Evolutionary conservation across 2,329 filamentous ascomycete species (phyloP).

Genomic region (Didymella exigua): DNA sequence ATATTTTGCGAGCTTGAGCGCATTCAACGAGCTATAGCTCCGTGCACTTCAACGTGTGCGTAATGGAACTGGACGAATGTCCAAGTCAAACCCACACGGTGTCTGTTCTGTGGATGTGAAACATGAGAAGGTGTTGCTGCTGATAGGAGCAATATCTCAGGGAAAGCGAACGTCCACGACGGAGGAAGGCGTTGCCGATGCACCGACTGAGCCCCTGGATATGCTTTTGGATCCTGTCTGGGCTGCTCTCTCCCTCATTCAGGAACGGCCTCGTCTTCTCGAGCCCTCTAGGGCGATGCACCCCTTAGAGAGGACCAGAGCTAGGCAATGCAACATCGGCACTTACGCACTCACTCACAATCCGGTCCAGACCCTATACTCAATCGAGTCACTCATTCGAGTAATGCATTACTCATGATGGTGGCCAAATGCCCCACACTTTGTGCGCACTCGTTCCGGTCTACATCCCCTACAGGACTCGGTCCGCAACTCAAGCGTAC

Average conservation of each 20-base stretch:
- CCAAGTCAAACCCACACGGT: neutral
- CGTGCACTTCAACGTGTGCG: constrained; percentile 18
- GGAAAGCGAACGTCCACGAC: neutral
- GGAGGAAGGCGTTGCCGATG: neutral
- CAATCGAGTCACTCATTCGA: neutral
- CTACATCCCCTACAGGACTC: neutral
- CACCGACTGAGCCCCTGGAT: neutral
- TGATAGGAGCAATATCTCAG: neutral
- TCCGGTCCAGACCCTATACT: neutral
- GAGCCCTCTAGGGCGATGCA: neutral
- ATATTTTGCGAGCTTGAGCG: constrained; percentile 7
- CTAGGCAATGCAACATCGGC: neutral
- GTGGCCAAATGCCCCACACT: neutral
- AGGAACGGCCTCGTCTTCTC: no score
- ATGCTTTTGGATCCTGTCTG: neutral
- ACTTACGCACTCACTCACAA: neutral
- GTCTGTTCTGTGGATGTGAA: neutral
- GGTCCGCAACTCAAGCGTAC: neutral
- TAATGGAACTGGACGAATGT: constrained; percentile 2
- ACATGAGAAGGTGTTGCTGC: neutral
- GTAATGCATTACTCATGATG: neutral
- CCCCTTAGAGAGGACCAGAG: neutral
- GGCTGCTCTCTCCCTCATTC: neutral
- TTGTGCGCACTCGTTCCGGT: neutral
- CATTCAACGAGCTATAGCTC: constrained; percentile 17